Conservation (phyloP, 1,284 basidiomycete genomes). For the Porodaedalea pini region DNA sequence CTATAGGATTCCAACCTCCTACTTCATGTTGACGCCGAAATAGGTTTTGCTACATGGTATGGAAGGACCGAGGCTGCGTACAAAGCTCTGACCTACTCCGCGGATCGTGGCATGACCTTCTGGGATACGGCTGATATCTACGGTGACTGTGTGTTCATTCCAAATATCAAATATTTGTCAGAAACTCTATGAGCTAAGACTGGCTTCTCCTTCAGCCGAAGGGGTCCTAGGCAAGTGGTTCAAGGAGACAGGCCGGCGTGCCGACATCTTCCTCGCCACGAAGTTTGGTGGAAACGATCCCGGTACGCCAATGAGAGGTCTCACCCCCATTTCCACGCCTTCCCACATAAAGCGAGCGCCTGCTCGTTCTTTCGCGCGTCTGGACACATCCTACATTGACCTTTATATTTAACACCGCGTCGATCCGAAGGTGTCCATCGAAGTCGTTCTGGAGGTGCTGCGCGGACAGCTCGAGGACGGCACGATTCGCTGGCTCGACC, state of each 20-base stretch:
- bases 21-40: background rate
- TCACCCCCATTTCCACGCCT: conserved; percentile 24
- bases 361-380: conserved; percentile 25
- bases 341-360: conserved; percentile 24
- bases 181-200: too few species aligned
- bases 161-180: background rate
- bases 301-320: background rate
- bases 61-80: conserved; percentile 11
- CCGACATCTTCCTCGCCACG: conserved; percentile 30
- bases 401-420: conserved; percentile 31
- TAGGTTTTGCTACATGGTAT: conserved; percentile 13
- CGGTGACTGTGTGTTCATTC: conserved; percentile 4
- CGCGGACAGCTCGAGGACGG: conserved; percentile 30
- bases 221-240: conserved; percentile 15
- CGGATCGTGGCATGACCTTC: conserved; percentile 16
- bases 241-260: conserved; percentile 22
- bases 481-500: conserved; percentile 32
- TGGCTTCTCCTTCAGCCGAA: background rate
- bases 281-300: conserved; percentile 25
- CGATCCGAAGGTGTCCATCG: conserved; percentile 32
- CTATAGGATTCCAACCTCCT: background rate
- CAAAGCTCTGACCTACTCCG: conserved; percentile 9
- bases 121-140: conserved; percentile 16
- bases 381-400: conserved; percentile 29
- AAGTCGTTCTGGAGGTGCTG: conserved; percentile 32